Evolutionary conservation across 1,284 basidiomycete species (phyloP), one percentile per base, ranked within the genome.

Genomic region (Cryptococcus hybrid): DNA sequence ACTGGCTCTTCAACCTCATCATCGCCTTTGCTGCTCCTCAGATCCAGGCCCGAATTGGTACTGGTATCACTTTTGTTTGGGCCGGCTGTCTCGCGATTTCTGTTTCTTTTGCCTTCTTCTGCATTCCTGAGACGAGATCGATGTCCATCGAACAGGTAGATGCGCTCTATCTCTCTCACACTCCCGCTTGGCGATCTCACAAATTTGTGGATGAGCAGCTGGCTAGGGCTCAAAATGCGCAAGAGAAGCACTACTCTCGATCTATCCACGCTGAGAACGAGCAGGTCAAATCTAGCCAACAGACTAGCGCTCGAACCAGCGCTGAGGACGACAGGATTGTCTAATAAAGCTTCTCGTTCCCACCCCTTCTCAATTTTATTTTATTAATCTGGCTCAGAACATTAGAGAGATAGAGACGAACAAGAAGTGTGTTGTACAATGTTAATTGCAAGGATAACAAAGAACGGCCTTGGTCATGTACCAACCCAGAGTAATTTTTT

Each of bases 1-100:
- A 79, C 69, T 80, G 79, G 78, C 60, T 73, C 8, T 74, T 75
- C 65, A 75, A 73, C 66, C 62, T 75, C 42, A 65, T 77, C 62
- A 76, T 77, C 51, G 75, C 77, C 15, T 75, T 77, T 49, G 75
- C 74, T 46, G 70, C 71, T 5, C 75, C 73, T 12, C 70, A 72
- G 57, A 76, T 78, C 50, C 78, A 79, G 59, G 59, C 64, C 7
- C 67, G 59, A 24, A 73, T 80, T 51, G 68, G 71, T 8, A 76
- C 74, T 35, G 72, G 71, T 48, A 74, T 75, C 63, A 70, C 67
- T 47, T 78, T 78, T 50, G 64, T 78, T 42, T 80, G 78, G 73
- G 75, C 77, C 3, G 75, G 77, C 35, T 72, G 73, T 54, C 72
- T 78, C 49, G 65, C 55, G 38, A 45, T 64, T 40, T 59, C 62